Conservation (phyloP, 148 eudicot genomes). For the Beta vulgaris region DNA sequence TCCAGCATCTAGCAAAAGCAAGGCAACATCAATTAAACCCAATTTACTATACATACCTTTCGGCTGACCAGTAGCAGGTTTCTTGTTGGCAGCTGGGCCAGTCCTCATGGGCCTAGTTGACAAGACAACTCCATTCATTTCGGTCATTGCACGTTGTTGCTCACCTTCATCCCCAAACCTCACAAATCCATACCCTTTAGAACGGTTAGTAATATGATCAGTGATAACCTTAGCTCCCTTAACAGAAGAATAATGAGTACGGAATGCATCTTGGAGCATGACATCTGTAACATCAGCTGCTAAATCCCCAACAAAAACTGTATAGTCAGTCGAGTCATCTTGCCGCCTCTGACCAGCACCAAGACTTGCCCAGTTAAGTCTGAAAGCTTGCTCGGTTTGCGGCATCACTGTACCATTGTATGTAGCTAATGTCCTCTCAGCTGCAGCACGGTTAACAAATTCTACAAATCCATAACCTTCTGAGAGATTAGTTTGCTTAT, state of each 20-base stretch:
- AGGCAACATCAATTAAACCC: slow-evolving; percentile 21
- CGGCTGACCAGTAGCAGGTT: slow-evolving; percentile 54
- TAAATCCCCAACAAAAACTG: slow-evolving; percentile 94
- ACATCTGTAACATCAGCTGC: slow-evolving; percentile 92
- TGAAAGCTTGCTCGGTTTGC: slow-evolving; percentile 63
- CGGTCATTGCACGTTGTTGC: slow-evolving; percentile 84
- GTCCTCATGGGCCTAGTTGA: slow-evolving; percentile 89
- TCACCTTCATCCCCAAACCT: slow-evolving; percentile 90
- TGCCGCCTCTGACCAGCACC: slow-evolving; percentile 87
- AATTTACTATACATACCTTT: slow-evolving; percentile 47
- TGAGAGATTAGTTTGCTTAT: slow-evolving; percentile 71
- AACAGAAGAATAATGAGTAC: slow-evolving; percentile 61
- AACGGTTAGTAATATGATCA: slow-evolving; percentile 76
- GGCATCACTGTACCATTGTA: slow-evolving; percentile 85
- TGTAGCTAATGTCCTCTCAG: slow-evolving; percentile 59
- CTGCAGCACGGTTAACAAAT: slow-evolving; percentile 73
- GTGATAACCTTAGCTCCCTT: slow-evolving; percentile 95
- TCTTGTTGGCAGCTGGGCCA: slow-evolving; percentile 94
- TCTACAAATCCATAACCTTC: slow-evolving; percentile 97
- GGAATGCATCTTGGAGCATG: slow-evolving; percentile 79
- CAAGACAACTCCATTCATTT: slow-evolving; percentile 82
- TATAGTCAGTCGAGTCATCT: slow-evolving; percentile 75
- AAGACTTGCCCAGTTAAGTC: slow-evolving; percentile 90
- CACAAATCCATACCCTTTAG: slow-evolving; percentile 98
- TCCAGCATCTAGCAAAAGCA: slow-evolving; percentile 13